Conservation (phyloP, 2,329 filamentous ascomycete genomes). For the Berkeleyomyces basicola region DNA sequence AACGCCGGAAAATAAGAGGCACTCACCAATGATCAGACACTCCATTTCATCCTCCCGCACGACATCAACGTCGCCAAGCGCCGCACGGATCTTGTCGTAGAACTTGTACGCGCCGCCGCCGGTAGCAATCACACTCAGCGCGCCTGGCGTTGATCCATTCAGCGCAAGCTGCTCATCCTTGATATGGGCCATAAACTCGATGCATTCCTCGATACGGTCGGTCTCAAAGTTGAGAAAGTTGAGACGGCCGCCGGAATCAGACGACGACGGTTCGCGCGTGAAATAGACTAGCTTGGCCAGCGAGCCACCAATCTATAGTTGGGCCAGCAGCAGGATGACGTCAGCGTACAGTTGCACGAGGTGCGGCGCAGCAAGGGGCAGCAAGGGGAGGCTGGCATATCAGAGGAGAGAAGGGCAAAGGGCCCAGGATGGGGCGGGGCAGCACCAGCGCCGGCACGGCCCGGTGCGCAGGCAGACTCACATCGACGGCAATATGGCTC, state of each 20-base stretch:
- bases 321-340: constrained; percentile 9
- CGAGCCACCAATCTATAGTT: constrained; percentile 70
- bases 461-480: constrained; percentile 30
- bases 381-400: not conserved
- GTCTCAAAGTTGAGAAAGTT: constrained; percentile 97
- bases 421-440: not conserved
- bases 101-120: constrained; percentile 94
- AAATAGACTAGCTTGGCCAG: constrained; percentile 96
- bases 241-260: constrained; percentile 69
- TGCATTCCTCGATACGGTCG: constrained; percentile 79
- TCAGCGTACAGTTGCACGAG: constrained; percentile 11
- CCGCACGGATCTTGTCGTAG: constrained; percentile 76
- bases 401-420: not conserved
- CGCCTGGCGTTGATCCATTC: constrained; percentile 53
- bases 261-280: constrained; percentile 66
- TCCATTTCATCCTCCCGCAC: constrained; percentile 96
- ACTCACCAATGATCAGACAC: constrained; percentile 77
- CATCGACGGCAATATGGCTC: constrained; percentile 92
- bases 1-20: not conserved
- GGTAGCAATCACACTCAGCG: constrained; percentile 85
- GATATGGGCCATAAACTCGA: constrained; percentile 76
- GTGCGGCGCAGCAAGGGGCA: not conserved
- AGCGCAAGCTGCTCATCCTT: constrained; percentile 64
- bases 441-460: constrained; percentile 3
- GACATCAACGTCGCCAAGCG: constrained; percentile 64